phyloP scores from a whole-genome alignment of 202 grass and related monocot species.

The Schoenoplectus triqueter region DNA sequence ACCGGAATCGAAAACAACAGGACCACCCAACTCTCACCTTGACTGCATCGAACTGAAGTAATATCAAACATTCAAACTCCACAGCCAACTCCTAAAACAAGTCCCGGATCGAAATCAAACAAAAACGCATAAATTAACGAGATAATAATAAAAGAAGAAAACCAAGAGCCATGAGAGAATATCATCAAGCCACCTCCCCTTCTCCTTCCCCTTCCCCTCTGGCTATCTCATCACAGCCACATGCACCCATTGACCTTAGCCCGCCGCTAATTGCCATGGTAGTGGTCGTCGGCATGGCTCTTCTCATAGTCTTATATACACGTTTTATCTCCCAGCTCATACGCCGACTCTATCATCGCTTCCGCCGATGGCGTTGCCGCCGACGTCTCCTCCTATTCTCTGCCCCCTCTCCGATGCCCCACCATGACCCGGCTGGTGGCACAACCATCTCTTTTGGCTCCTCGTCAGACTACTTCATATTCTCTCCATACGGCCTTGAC shows the following conservation, averaged over 20 bases:
- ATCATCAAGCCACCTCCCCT: conserved; percentile 27
- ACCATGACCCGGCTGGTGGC: conserved; percentile 37
- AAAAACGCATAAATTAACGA: background rate
- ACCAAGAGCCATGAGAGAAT: conserved; percentile 14
- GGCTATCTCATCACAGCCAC: background rate
- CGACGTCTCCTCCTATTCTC: conserved; percentile 40
- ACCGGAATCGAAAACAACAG: background rate
- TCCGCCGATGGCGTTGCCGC: conserved; percentile 24
- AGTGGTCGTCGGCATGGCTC: conserved; percentile 77
- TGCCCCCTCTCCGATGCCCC: conserved; percentile 31
- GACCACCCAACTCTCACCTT: background rate
- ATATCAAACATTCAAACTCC: background rate
- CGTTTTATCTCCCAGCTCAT: conserved; percentile 61
- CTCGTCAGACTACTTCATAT: conserved; percentile 74
- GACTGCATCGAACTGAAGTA: background rate
- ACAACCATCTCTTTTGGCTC: conserved; percentile 67
- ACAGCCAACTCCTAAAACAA: background rate
- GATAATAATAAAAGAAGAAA: conserved; percentile 7
- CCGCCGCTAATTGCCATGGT: conserved; percentile 98
- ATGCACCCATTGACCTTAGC: conserved; percentile 50
- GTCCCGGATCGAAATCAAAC: background rate
- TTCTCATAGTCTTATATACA: conserved; percentile 88
- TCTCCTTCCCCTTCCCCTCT: conserved; percentile 25
- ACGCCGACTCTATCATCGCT: conserved; percentile 44
- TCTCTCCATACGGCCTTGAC: conserved; percentile 75